Base-by-base conservation (phyloP, 768 basidiomycete genomes). In the Leccinum incarnatum region DNA sequence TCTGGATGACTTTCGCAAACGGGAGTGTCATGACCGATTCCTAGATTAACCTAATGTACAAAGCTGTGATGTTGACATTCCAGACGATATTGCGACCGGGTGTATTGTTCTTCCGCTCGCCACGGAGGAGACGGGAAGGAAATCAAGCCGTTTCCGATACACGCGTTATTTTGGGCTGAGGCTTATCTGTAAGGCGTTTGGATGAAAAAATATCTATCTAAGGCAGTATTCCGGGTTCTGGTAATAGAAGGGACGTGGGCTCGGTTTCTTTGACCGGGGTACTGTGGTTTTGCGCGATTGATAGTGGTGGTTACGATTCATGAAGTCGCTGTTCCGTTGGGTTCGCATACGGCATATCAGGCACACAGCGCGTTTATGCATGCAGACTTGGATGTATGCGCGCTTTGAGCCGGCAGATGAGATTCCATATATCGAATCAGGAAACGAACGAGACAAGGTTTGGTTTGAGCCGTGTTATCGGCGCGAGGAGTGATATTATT, bases 171-270 rank as follows among this genome's bases (percentile, higher is more conserved):
- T 54, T 36, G 25, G 52, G 52, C 11, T 55, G n/a, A 25, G 34
- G 53, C 60, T 62, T 51, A 62, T 61, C 61, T 27, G 29, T 12
- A 21, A 15, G 30, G 23, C 25, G 17, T n/a, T 34, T 11, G 23
- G 32, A 48, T 48, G 42, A 45, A 45, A 45, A 45, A 45, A 53
- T 17, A 23, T 32, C 47, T 40, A 48, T 58, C 36, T 40, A 29
- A n/a, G 27, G 23, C 19, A 5, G 7, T 37, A 23, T 53, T 49
- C 21, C 10, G 19, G 51, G 7, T 48, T 51, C 55, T 51, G 34
- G 30, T 62, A 62, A 29, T 25, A 54, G 60, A 42, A 46, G 21
- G 21, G 14, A 25, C 27, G 49, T 8, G 34, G 29, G 14, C 46
- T 15, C 21, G 23, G 46, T 30, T 21, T 15, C 3, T 23, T 34